These are phyloP conservation scores for Ceratobasidium sp. DNA, from an alignment of 1,284 basidiomycete species.

Conservation along the genomic window DNA sequence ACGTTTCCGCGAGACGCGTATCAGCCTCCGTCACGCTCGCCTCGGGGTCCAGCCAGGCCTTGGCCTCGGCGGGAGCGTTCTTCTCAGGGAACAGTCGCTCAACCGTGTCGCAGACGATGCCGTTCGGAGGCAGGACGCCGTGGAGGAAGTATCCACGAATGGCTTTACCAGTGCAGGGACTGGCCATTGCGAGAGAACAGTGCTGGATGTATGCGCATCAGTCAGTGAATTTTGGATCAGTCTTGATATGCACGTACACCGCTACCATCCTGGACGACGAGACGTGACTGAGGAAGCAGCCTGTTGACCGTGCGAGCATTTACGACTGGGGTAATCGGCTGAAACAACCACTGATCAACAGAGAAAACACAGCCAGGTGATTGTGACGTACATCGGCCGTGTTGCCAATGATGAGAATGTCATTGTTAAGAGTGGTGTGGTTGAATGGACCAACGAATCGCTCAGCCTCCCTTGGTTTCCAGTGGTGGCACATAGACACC, in stretches of 20 bases:
- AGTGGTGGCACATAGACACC: constrained; percentile 43
- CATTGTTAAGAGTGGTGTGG: constrained; percentile 41
- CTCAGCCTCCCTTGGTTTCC: constrained; percentile 42
- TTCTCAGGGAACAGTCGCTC: constrained; percentile 43
- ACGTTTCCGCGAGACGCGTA: constrained; percentile 40
- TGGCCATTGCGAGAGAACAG: constrained; percentile 44
- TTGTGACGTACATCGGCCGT: constrained; percentile 38
- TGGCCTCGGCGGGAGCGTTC: constrained; percentile 23
- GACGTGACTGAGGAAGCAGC: constrained; percentile 43
- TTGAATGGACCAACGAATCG: constrained; percentile 46
- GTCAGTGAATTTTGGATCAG: background rate
- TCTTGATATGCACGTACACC: constrained; percentile 41
- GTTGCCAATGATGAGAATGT: constrained; percentile 45
- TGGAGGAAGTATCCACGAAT: constrained; percentile 43
- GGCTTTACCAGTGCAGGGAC: constrained; percentile 43
- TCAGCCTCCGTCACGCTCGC: constrained; percentile 36
- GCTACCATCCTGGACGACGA: constrained; percentile 44
- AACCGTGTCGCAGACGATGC: constrained; percentile 42
- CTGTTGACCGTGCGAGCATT: constrained; percentile 44
- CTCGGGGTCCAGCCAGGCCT: constrained; percentile 11
- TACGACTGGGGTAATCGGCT: constrained; percentile 44
- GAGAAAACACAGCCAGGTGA: background rate
- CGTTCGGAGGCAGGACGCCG: constrained; percentile 43
- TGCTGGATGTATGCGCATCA: constrained; percentile 39
- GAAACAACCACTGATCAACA: background rate